phyloP scores from a whole-genome alignment of 106 monocot genomes.

The Xerophyta viscosa region DNA sequence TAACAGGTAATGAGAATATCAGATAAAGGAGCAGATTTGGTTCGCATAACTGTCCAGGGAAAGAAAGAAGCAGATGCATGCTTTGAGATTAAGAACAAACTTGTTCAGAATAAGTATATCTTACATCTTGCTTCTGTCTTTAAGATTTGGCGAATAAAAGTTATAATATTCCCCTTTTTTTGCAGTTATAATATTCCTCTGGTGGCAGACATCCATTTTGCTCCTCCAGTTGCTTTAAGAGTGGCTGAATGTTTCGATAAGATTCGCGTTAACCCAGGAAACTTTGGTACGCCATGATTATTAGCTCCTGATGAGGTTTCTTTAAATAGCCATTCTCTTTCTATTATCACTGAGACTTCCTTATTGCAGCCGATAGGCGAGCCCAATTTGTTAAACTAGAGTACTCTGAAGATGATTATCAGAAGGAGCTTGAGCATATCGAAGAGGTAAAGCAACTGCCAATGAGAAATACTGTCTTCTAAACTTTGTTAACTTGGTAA shows the following conservation, averaged over 20 bases:
- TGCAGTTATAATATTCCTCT: constrained; percentile 95
- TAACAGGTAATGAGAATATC: constrained; percentile 96
- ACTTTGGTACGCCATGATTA: constrained; percentile 57
- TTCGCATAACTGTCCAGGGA: constrained; percentile 97
- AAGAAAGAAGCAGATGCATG: constrained; percentile 99
- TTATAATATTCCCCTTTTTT: too few species aligned
- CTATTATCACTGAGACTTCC: constrained; percentile 1
- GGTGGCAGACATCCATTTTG: constrained; percentile 98
- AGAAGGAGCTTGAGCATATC: constrained; percentile 97
- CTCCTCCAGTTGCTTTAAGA: constrained; percentile 89
- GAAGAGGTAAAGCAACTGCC: constrained; percentile 74
- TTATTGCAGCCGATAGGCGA: constrained; percentile 79
- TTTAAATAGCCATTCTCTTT: background rate
- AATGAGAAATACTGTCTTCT: too few species aligned
- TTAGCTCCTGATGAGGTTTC: background rate
- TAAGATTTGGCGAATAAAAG: too few species aligned
- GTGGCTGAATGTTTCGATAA: constrained; percentile 99
- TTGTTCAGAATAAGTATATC: constrained; percentile 89
- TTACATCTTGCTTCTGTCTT: background rate
- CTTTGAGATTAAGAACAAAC: constrained; percentile 95
- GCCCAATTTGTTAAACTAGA: constrained; percentile 89
- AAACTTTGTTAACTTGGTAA: too few species aligned
- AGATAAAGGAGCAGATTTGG: constrained; percentile 96
- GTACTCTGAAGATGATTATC: constrained; percentile 91
- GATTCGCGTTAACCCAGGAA: constrained; percentile 98